These are phyloP conservation scores for Epichloe gansuensis DNA, from an alignment of 2,329 filamentous ascomycete species.

Conservation along the genomic window DNA sequence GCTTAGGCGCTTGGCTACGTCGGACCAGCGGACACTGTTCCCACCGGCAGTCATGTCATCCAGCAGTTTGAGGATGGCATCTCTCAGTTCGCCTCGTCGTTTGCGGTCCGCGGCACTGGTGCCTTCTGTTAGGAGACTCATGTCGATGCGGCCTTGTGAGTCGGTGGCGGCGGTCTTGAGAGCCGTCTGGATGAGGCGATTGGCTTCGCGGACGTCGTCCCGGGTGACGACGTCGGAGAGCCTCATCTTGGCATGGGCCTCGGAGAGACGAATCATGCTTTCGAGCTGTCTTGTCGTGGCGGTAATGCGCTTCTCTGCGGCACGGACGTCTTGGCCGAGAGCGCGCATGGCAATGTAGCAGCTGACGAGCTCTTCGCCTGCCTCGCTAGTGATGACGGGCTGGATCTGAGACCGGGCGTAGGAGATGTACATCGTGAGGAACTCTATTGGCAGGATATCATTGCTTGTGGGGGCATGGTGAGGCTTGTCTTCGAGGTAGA, in stretches of 20 bases:
- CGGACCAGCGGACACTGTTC: constrained; percentile 61
- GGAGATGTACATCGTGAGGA: constrained; percentile 92
- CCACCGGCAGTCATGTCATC: constrained; percentile 67
- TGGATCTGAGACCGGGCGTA: constrained; percentile 83
- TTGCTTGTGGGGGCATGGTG: constrained; percentile 63
- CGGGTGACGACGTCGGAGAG: constrained; percentile 63
- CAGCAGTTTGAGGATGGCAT: constrained; percentile 58
- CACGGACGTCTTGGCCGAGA: constrained; percentile 75
- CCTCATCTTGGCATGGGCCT: constrained; percentile 97
- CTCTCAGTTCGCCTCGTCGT: constrained; percentile 73
- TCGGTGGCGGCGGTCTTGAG: constrained; percentile 98
- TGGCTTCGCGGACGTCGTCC: constrained; percentile 78
- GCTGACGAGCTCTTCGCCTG: constrained; percentile 71
- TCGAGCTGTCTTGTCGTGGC: constrained; percentile 94
- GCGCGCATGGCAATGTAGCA: constrained; percentile 93
- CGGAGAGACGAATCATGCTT: constrained; percentile 92
- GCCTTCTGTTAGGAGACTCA: constrained; percentile 91
- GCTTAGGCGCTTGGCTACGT: constrained; percentile 59
- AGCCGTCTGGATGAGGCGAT: constrained; percentile 83
- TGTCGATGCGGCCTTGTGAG: constrained; percentile 83
- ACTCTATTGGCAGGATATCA: constrained; percentile 86
- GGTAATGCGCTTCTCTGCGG: constrained; percentile 90
- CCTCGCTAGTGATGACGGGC: constrained; percentile 66
- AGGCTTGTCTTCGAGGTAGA: constrained; percentile 92
- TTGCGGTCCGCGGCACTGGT: constrained; percentile 78